Evolutionary conservation across 2,329 filamentous ascomycete genomes (phyloP).

Genomic region (Ceratocystis eucalypticola): DNA sequence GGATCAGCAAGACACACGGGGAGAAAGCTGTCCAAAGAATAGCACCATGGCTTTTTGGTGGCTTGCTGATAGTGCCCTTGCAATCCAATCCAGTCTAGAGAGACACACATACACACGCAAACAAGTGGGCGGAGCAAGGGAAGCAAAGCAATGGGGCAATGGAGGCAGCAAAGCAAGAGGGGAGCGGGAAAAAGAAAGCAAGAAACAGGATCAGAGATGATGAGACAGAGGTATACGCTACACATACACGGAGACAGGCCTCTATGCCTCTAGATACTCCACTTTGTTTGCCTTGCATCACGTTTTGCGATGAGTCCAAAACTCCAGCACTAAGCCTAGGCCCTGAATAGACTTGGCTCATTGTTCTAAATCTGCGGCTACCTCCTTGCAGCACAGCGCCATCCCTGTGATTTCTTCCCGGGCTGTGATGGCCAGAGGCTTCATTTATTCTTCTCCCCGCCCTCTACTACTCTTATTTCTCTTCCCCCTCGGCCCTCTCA

Average conservation of each 20-base stretch:
- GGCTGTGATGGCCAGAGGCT: not conserved
- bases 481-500: not conserved
- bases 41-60: not conserved
- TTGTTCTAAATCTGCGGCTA: not conserved
- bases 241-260: not conserved
- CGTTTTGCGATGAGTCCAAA: conserved; percentile 5
- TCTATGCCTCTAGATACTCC: not conserved
- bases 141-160: not conserved
- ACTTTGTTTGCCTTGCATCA: conserved; percentile 4
- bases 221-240: not conserved
- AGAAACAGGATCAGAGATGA: not conserved
- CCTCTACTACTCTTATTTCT: not conserved
- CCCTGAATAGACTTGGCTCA: not conserved
- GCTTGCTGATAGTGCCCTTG: conserved; percentile 8
- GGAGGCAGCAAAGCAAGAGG: not conserved
- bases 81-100: conserved; percentile 4
- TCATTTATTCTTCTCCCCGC: conserved; percentile 6
- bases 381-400: not conserved
- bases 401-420: not conserved
- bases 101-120: not conserved
- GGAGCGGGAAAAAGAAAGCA: not conserved
- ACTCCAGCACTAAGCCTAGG: not conserved
- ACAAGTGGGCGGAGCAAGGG: not conserved
- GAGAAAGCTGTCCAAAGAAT: not conserved
- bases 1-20: not conserved